phyloP scores from a whole-genome alignment of 1,139 yeast species.

The Taphrina betulina region DNA sequence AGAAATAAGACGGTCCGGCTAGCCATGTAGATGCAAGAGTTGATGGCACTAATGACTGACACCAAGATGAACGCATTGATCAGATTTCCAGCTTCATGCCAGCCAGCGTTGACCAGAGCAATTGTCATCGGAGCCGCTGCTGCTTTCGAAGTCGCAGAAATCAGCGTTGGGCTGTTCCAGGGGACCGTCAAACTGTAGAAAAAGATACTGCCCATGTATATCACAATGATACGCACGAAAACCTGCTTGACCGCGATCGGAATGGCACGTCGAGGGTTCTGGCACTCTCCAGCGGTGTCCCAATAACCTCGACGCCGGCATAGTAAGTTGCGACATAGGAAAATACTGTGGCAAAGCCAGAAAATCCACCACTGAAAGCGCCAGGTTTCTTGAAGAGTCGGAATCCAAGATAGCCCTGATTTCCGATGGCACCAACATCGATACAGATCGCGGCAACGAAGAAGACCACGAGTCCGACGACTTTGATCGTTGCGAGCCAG shows the following conservation, averaged over 20 bases:
- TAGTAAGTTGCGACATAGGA: constrained; percentile 57
- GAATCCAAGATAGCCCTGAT: constrained; percentile 59
- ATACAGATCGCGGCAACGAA: constrained; percentile 38
- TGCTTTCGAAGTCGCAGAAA: constrained; percentile 52
- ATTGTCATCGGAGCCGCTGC: constrained; percentile 76
- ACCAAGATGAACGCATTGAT: constrained; percentile 69
- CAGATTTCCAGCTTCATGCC: constrained; percentile 43
- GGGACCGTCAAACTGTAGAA: constrained; percentile 75
- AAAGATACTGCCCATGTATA: constrained; percentile 65
- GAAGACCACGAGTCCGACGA: constrained; percentile 52
- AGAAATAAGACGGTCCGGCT: constrained; percentile 70
- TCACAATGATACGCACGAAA: constrained; percentile 70
- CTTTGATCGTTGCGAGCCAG: constrained; percentile 61
- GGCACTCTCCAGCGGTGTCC: constrained; percentile 77
- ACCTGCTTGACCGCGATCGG: constrained; percentile 77
- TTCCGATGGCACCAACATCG: constrained; percentile 54
- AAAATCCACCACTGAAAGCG: constrained; percentile 49
- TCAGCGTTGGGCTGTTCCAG: constrained; percentile 61
- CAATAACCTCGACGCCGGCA: constrained; percentile 58
- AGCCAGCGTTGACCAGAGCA: constrained; percentile 60
- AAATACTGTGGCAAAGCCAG: constrained; percentile 53
- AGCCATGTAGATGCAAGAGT: constrained; percentile 76
- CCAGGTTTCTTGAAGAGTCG: constrained; percentile 52
- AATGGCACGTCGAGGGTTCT: constrained; percentile 69
- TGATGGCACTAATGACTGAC: constrained; percentile 75